Evolutionary conservation across 2,329 filamentous ascomycete species (phyloP).

Genomic region (Pseudonectria foliicola): DNA sequence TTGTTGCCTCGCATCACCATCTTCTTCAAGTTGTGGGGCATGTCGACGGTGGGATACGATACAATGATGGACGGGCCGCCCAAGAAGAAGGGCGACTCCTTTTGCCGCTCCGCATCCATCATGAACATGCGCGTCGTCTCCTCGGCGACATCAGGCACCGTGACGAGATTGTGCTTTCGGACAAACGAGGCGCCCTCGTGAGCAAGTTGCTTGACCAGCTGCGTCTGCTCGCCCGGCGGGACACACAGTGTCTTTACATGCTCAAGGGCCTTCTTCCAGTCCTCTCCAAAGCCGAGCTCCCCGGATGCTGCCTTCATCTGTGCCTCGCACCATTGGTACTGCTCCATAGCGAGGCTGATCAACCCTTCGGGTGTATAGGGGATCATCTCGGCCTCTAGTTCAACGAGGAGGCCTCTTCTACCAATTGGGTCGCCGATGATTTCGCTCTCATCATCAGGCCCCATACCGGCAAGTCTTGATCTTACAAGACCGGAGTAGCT

Average conservation of each 20-base stretch:
- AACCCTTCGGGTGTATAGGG: conserved; percentile 52
- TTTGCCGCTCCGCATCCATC: conserved; percentile 47
- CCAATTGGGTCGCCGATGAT: conserved; percentile 54
- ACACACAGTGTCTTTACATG: conserved; percentile 49
- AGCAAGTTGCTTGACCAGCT: conserved; percentile 44
- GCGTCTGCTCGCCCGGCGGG: conserved; percentile 44
- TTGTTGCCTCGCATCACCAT: conserved; percentile 57
- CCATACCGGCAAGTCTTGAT: conserved; percentile 37
- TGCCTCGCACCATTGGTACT: conserved; percentile 48
- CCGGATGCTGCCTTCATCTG: conserved; percentile 46
- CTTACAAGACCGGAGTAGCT: conserved; percentile 31
- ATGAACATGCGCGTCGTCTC: conserved; percentile 50
- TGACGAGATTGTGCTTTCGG: conserved; percentile 46
- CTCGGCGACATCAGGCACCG: conserved; percentile 45
- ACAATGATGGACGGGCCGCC: conserved; percentile 48
- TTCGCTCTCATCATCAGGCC: conserved; percentile 35
- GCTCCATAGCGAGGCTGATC: conserved; percentile 40
- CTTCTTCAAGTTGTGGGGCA: conserved; percentile 47
- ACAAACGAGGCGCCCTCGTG: conserved; percentile 47
- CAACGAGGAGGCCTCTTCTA: conserved; percentile 39
- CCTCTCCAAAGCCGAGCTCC: conserved; percentile 38
- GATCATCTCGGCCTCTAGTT: conserved; percentile 50
- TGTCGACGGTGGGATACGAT: conserved; percentile 46
- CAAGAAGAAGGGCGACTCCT: conserved; percentile 52
- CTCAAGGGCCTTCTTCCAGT: conserved; percentile 49